phyloP scores from a whole-genome alignment of 192 early-diverging fungal genomes.

The Linnemannia zychae region DNA sequence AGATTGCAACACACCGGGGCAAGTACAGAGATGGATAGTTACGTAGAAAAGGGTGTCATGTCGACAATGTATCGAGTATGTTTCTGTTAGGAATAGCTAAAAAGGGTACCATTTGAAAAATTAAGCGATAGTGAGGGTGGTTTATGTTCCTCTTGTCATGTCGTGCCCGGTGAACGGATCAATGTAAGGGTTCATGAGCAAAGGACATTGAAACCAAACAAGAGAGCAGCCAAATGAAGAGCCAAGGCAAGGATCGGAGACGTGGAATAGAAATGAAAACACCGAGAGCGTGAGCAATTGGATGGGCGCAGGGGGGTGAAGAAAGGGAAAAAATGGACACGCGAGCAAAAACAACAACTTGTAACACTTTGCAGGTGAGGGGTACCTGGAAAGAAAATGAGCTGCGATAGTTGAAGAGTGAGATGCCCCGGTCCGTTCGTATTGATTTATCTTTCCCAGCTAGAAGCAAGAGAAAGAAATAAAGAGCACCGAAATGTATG shows the following conservation, averaged over 20 bases:
- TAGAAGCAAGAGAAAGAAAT: not conserved
- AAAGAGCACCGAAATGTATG: not conserved
- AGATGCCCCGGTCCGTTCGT: slow-evolving; percentile 3
- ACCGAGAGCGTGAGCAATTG: not conserved
- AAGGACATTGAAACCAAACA: not conserved
- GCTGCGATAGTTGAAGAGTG: not conserved
- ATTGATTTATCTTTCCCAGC: not conserved
- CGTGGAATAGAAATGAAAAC: not conserved
- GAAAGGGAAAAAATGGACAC: not conserved
- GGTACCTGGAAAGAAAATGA: not conserved
- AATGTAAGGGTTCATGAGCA: not conserved
- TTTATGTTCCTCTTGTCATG: too few relatives aligned
- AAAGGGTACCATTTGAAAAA: too few relatives aligned
- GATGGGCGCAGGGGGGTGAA: not conserved
- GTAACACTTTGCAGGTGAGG: not conserved
- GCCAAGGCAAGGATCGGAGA: not conserved
- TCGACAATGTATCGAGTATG: too few relatives aligned
- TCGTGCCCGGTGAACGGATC: too few relatives aligned
- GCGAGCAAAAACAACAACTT: not conserved
- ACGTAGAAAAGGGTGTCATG: too few relatives aligned
- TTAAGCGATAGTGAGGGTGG: too few relatives aligned
- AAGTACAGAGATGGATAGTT: too few relatives aligned
- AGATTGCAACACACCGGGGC: too few relatives aligned
- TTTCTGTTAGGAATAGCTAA: too few relatives aligned
- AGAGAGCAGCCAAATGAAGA: not conserved